Evolutionary conservation across 805 yeast species (phyloP).

Genomic region (Wickerhamiella parazyma): DNA sequence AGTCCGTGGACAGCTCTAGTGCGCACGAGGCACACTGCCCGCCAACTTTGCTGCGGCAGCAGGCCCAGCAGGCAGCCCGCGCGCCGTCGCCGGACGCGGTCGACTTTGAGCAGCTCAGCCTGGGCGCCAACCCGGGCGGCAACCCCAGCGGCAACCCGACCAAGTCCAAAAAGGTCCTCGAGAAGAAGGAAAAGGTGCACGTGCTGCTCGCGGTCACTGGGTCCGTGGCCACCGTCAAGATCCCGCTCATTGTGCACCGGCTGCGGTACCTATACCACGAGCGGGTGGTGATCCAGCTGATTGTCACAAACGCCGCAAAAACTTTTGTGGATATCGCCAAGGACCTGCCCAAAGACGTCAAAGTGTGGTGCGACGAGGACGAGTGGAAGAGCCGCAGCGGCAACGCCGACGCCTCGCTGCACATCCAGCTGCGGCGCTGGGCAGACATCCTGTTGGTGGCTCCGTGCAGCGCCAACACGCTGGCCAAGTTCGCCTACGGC

Average conservation of each 20-base stretch:
- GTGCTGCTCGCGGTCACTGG: constrained; percentile 89
- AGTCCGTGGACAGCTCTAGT: constrained; percentile 14
- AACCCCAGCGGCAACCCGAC: no score
- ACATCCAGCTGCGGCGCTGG: constrained; percentile 89
- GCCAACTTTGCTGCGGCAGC: constrained; percentile 19
- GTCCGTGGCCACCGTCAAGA: constrained; percentile 89
- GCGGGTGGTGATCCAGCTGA: constrained; percentile 68
- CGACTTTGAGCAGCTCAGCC: not conserved
- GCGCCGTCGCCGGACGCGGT: constrained; percentile 6
- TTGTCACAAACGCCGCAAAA: constrained; percentile 42
- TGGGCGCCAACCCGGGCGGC: no score
- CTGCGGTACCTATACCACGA: constrained; percentile 62
- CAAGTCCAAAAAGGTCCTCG: constrained; percentile 5
- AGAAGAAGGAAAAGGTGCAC: constrained; percentile 56
- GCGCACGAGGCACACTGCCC: constrained; percentile 23
- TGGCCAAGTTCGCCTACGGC: constrained; percentile 80
- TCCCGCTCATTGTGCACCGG: constrained; percentile 78
- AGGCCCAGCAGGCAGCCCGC: constrained; percentile 18
- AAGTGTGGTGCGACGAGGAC: constrained; percentile 84
- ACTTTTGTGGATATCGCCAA: constrained; percentile 24
- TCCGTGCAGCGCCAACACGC: constrained; percentile 85
- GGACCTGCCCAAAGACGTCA: constrained; percentile 40
- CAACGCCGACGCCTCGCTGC: constrained; percentile 75
- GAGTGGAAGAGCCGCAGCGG: constrained; percentile 74
- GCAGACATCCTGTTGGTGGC: constrained; percentile 88